Conservation (phyloP, 768 basidiomycete species). For the Clitopilus passeckerianus region DNA sequence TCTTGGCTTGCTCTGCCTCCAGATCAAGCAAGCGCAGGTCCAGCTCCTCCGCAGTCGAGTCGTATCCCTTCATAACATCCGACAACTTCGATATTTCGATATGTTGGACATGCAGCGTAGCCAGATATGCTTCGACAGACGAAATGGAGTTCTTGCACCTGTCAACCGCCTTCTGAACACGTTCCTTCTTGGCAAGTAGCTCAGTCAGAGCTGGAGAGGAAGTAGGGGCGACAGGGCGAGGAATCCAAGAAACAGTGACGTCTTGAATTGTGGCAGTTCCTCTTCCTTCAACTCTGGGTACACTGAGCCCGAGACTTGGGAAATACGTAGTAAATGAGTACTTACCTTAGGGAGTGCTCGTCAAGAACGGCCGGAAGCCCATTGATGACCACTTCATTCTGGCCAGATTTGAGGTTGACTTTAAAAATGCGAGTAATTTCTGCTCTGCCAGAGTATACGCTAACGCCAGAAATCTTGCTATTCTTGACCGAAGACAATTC, state of each 20-base stretch:
- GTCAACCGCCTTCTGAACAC: conserved; percentile 21
- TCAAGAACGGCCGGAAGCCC: conserved; percentile 33
- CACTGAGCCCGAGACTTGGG: not conserved
- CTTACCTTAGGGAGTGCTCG: conserved; percentile 34
- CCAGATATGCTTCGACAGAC: conserved; percentile 29
- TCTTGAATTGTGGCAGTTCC: conserved; percentile 44
- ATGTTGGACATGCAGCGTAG: conserved; percentile 26
- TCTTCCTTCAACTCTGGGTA: conserved; percentile 35
- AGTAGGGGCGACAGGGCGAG: conserved; percentile 10
- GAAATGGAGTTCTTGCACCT: conserved; percentile 21
- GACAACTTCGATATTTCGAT: conserved; percentile 22
- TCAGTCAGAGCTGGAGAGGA: conserved; percentile 21
- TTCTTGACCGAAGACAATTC: conserved; percentile 22
- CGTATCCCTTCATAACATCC: conserved; percentile 24
- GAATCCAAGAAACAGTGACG: conserved; percentile 25
- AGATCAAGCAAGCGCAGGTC: conserved; percentile 25
- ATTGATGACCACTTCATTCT: conserved; percentile 33
- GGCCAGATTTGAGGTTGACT: conserved; percentile 30
- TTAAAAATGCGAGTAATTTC: conserved; percentile 36
- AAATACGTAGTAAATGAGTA: not conserved
- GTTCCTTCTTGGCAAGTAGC: conserved; percentile 19
- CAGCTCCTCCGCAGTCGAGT: conserved; percentile 24
- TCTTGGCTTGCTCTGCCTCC: conserved; percentile 16
- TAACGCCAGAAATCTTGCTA: conserved; percentile 34
- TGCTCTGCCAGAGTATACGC: conserved; percentile 35